Evolutionary conservation across 176 grass and related monocot species (phyloP), one percentile per base, ranked within the genome.

Genomic region (Poa pratensis): DNA sequence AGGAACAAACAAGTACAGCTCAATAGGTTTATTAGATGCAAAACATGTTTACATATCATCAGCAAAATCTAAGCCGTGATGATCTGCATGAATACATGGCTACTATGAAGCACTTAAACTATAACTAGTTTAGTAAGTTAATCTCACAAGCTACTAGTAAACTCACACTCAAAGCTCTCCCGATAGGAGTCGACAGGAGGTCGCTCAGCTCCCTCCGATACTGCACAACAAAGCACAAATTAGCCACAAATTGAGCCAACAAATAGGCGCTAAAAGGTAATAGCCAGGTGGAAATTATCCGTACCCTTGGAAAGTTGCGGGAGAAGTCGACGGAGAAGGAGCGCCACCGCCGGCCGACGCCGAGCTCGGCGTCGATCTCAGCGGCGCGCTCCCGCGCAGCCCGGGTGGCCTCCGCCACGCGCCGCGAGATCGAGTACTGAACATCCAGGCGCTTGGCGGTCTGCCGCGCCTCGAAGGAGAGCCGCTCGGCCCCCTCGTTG

Each of bases 221-320:
- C 96, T 99, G 88, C 84, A 94, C 23, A 88, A 14, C 17, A 55
- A 17, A 83, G 82, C 24, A 12, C 13, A 91, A 85, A 77, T 84
- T 78, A 85, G 58, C 19, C 59, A 53, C 32, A 60, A 73, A 74
- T 58, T 64, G 75, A 24, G 6, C 40, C 28, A 52, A 35, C 27
- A 72, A 4, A 58, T 65, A 27, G 5, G 34, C 3, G 9, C 20
- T 2, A 45, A 16, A 9, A 61, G 20, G 20, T 12, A 71, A 45
- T 46, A 71, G 18, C 0, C 13, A 8, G 26, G n/a, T 43, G 51
- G 27, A 61, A 32, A 62, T 49, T 71, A 69, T 80, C 40, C 35
- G 20, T 88, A 99, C 96, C 88, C 90, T 96, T 61, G 96, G 96
- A 90, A 90, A 99, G 74, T 95, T 99, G 78, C 96, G 87, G 48